These are phyloP conservation scores for Cutaneotrichosporon curvatum DNA, from an alignment of 1,284 basidiomycete genomes.

Conservation along the genomic window DNA sequence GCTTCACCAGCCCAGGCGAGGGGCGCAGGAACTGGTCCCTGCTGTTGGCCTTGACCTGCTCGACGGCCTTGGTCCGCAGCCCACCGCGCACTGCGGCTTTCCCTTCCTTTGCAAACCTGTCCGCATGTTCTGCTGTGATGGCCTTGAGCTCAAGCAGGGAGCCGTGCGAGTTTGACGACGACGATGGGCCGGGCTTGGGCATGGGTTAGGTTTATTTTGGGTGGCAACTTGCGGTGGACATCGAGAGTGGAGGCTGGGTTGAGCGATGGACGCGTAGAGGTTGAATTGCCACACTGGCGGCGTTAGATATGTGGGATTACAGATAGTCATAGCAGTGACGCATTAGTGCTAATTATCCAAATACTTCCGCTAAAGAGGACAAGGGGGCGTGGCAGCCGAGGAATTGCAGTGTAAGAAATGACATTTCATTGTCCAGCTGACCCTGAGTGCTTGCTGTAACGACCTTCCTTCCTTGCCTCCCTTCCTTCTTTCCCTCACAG, in stretches of 20 bases:
- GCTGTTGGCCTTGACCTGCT: slow-evolving; percentile 17
- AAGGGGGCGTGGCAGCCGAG: too few relatives aligned
- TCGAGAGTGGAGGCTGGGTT: slow-evolving; percentile 1
- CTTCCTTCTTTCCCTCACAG: too few relatives aligned
- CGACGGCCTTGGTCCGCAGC: slow-evolving; percentile 2
- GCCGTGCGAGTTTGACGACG: slow-evolving; percentile 25
- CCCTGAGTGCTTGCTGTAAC: too few relatives aligned
- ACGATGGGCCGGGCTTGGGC: slow-evolving; percentile 8
- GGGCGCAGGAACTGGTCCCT: slow-evolving; percentile 40
- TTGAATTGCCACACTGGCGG: slow-evolving; percentile 4
- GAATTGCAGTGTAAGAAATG: too few relatives aligned
- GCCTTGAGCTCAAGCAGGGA: slow-evolving; percentile 42
- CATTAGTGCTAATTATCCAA: too few relatives aligned
- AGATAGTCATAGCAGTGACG: too few relatives aligned
- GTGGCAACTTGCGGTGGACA: neutral
- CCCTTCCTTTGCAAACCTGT: slow-evolving; percentile 41
- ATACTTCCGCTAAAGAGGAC: too few relatives aligned
- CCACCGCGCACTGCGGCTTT: slow-evolving; percentile 31
- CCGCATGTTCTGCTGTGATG: slow-evolving; percentile 44
- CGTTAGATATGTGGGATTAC: neutral
- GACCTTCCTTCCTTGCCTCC: too few relatives aligned
- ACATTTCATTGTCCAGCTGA: too few relatives aligned
- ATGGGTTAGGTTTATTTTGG: neutral
- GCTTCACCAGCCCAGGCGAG: slow-evolving; percentile 40
- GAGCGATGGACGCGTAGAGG: too few relatives aligned